These are phyloP conservation scores for Oryza coarctata DNA, from an alignment of 176 grass and related monocot genomes.

Conservation along the genomic window DNA sequence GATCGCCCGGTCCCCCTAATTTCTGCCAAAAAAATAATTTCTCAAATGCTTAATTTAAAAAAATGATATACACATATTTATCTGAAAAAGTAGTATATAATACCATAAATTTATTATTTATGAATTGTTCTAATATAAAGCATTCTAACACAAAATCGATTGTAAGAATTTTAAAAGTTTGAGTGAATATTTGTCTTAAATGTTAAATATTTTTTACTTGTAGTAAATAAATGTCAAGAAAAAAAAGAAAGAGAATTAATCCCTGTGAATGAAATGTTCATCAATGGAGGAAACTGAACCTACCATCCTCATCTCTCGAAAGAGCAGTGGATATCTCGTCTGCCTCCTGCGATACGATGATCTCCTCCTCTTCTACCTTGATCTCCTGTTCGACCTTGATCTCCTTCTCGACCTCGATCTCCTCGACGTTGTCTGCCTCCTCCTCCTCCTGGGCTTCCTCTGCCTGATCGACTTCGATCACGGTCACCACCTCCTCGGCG, in stretches of 20 bases:
- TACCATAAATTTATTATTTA: too few species aligned
- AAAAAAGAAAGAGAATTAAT: neutral
- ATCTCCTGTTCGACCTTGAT: neutral
- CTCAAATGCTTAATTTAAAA: too few species aligned
- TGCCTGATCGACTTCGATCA: neutral
- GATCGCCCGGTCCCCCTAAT: neutral
- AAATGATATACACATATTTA: too few species aligned
- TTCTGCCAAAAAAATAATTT: too few species aligned
- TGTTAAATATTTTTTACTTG: too few species aligned
- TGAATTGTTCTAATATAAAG: too few species aligned
- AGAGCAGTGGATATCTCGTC: conserved; percentile 1
- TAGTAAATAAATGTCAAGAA: too few species aligned
- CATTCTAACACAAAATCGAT: too few species aligned
- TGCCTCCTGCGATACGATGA: neutral
- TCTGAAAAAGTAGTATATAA: too few species aligned
- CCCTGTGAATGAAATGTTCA: neutral
- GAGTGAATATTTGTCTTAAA: too few species aligned
- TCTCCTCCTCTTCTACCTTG: conserved; percentile 18
- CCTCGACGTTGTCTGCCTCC: neutral
- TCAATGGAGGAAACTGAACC: conserved; percentile 1
- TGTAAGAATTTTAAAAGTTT: too few species aligned
- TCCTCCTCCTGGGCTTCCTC: conserved; percentile 14
- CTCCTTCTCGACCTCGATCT: neutral
- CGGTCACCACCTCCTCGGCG: conserved; percentile 2
- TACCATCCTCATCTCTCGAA: conserved; percentile 35